Evolutionary conservation across 305 asterid genomes (phyloP).

Genomic region (Plantago coronopus): DNA sequence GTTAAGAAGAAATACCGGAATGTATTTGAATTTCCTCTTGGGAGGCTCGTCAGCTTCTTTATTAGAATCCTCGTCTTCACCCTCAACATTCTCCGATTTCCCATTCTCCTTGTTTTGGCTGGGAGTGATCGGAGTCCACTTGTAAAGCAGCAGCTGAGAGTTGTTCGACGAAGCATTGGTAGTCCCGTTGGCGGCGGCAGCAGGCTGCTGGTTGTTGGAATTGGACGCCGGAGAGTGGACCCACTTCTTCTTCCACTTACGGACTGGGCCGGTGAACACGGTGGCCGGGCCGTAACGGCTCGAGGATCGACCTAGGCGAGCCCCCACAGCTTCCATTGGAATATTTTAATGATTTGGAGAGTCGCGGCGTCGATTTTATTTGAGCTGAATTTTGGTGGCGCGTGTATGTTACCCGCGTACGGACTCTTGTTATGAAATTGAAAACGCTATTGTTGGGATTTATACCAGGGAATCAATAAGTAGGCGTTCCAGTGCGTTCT

Average conservation of each 20-base stretch:
- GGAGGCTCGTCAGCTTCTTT: slow-evolving; percentile 24
- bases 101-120: slow-evolving; percentile 39
- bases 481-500: too few species aligned
- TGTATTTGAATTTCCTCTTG: slow-evolving; percentile 68
- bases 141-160: slow-evolving; percentile 54
- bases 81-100: neutral
- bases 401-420: too few species aligned
- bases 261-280: slow-evolving; percentile 78
- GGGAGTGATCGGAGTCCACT: slow-evolving; percentile 71
- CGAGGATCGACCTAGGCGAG: slow-evolving; percentile 82
- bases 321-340: slow-evolving; percentile 92
- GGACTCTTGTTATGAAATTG: too few species aligned
- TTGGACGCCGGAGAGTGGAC: slow-evolving; percentile 57
- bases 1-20: slow-evolving; percentile 62
- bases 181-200: slow-evolving; percentile 31
- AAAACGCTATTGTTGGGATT: too few species aligned
- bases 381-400: too few species aligned
- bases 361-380: too few species aligned
- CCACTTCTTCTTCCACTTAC: slow-evolving; percentile 43
- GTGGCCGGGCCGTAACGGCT: slow-evolving; percentile 83
- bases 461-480: too few species aligned
- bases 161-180: slow-evolving; percentile 52
- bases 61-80: too few species aligned
- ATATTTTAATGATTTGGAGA: too few species aligned
- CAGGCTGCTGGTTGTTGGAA: slow-evolving; percentile 30